A percentile compares a stretch with the other conserved stretches of the same genome.
These are phyloP conservation scores for Neurospora sp. DNA, from an alignment of 2,329 filamentous ascomycete species.

Conservation along the genomic window DNA sequence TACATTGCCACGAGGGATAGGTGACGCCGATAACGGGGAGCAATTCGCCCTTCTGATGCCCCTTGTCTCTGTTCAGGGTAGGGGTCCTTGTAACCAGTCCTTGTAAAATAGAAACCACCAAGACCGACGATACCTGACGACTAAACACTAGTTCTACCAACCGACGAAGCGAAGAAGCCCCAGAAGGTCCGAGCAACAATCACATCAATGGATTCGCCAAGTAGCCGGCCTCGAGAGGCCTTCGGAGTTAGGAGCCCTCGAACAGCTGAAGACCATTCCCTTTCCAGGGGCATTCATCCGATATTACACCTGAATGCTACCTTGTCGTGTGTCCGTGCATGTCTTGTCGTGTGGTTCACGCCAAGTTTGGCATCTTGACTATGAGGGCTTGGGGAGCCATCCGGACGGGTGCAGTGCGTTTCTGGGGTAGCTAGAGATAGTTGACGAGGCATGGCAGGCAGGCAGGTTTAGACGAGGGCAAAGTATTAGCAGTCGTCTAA, in stretches of 20 bases:
- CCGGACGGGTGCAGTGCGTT: too few relatives aligned
- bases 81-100: not conserved
- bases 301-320: not conserved
- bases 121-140: not conserved
- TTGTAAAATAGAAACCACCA: not conserved
- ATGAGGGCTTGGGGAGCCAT: too few relatives aligned
- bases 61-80: not conserved
- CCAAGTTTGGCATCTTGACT: not conserved
- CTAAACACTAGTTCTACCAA: not conserved
- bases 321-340: not conserved
- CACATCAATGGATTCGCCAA: not conserved
- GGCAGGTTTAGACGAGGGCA: not conserved
- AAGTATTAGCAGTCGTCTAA: not conserved
- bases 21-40: not conserved
- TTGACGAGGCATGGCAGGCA: too few relatives aligned
- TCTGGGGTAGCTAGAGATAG: too few relatives aligned
- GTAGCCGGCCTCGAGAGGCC: not conserved
- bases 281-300: not conserved
- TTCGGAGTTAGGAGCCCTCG: not conserved
- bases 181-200: not conserved
- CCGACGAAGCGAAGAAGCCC: not conserved
- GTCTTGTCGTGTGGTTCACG: not conserved
- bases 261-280: not conserved
- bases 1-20: not conserved
- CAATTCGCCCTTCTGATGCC: not conserved